A percentile compares a stretch with the other conserved stretches of the same genome.
These are phyloP conservation scores for Tuber indicum DNA, from an alignment of 495 filamentous ascomycete species.

Conservation along the genomic window DNA sequence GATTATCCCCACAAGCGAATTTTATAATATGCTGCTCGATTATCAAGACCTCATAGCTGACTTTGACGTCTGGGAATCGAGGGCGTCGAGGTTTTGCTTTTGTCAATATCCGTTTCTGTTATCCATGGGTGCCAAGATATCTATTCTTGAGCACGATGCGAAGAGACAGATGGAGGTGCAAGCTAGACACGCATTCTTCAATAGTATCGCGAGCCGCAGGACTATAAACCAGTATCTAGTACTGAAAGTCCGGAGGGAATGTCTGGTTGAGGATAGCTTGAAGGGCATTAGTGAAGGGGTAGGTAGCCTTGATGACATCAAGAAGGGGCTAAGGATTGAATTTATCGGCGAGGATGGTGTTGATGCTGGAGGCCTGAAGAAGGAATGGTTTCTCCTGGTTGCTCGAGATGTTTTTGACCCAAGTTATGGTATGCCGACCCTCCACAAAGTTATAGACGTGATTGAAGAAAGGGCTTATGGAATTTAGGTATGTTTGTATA, in stretches of 20 bases:
- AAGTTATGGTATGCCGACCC: conserved; percentile 62
- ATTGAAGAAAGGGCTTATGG: conserved; percentile 28
- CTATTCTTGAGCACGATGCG: conserved; percentile 84
- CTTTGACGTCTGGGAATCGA: conserved; percentile 82
- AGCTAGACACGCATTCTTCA: conserved; percentile 85
- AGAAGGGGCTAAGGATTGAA: conserved; percentile 82
- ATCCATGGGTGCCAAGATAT: conserved; percentile 89
- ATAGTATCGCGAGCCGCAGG: conserved; percentile 69
- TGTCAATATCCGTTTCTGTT: conserved; percentile 93
- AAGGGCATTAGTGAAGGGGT: conserved; percentile 81
- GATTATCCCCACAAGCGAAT: conserved; percentile 69
- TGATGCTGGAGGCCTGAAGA: conserved; percentile 83
- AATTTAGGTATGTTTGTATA: conserved; percentile 74
- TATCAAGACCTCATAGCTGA: conserved; percentile 79
- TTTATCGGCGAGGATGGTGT: conserved; percentile 87
- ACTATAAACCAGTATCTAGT: conserved; percentile 73
- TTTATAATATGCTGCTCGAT: conserved; percentile 82
- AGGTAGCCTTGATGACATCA: conserved; percentile 80
- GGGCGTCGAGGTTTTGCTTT: conserved; percentile 70
- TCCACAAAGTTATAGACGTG: background rate
- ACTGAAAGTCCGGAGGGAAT: conserved; percentile 74
- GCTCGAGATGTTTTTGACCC: conserved; percentile 90
- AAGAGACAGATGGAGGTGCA: conserved; percentile 86
- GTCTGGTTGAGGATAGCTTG: conserved; percentile 84
- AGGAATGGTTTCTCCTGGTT: conserved; percentile 93